A percentile compares a stretch with the other conserved stretches of the same genome.
phyloP scores from a whole-genome alignment of 805 yeast genomes.

The Saturnispora hagleri region DNA sequence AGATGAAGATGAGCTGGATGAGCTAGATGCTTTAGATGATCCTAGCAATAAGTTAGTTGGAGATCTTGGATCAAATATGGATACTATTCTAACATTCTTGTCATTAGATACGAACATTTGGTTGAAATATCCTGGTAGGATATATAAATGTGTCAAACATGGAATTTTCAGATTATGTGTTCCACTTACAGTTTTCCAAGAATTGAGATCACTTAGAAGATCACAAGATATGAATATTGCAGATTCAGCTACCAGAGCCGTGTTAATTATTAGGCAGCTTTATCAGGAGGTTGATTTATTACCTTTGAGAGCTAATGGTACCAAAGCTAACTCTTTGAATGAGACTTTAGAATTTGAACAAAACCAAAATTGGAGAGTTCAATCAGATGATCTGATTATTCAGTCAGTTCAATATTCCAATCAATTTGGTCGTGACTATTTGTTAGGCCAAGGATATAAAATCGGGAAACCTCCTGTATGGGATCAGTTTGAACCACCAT shows the following conservation, averaged over 20 bases:
- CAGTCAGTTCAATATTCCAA: slow-evolving; percentile 35
- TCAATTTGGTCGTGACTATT: slow-evolving; percentile 22
- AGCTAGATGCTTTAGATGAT: slow-evolving; percentile 7
- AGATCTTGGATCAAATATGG: slow-evolving; percentile 48
- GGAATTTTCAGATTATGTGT: slow-evolving; percentile 51
- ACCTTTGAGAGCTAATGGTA: slow-evolving; percentile 62
- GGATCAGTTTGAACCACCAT: slow-evolving; percentile 10
- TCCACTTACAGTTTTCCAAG: slow-evolving; percentile 73
- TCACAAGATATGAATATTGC: slow-evolving; percentile 65
- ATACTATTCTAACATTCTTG: slow-evolving; percentile 45
- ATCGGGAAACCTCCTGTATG: slow-evolving; percentile 11
- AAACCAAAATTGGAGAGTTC: slow-evolving; percentile 62
- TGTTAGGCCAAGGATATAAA: slow-evolving; percentile 20
- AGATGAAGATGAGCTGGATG: slow-evolving; percentile 1
- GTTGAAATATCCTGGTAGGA: slow-evolving; percentile 72
- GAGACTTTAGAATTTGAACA: slow-evolving; percentile 69
- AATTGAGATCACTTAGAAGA: slow-evolving; percentile 58
- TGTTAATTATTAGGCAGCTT: slow-evolving; percentile 61
- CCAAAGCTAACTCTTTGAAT: slow-evolving; percentile 55
- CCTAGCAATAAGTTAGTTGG: slow-evolving; percentile 27
- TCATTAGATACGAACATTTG: slow-evolving; percentile 73
- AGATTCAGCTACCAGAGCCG: slow-evolving; percentile 76
- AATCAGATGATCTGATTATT: slow-evolving; percentile 60
- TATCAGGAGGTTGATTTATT: slow-evolving; percentile 45
- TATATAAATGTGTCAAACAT: slow-evolving; percentile 58